These are phyloP conservation scores for Neolentinus lepideus DNA, from an alignment of 1,284 basidiomycete genomes.

Conservation along the genomic window DNA sequence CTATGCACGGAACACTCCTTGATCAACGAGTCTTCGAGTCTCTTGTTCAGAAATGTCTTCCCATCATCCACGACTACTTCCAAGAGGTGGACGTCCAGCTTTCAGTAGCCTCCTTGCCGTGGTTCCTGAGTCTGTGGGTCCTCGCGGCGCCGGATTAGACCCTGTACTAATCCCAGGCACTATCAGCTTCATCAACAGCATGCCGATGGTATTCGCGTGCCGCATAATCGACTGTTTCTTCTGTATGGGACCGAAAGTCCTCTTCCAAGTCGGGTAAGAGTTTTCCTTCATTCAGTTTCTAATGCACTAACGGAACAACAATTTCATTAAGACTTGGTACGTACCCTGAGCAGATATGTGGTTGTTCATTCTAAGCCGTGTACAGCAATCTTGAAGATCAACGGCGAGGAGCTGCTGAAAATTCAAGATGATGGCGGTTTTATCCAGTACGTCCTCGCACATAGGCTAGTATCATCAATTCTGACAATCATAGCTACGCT, in stretches of 20 bases:
- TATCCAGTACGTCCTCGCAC: conserved; percentile 60
- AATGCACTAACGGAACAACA: background rate
- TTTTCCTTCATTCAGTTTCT: background rate
- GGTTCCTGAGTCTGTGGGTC: conserved; percentile 90
- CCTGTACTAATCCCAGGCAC: background rate
- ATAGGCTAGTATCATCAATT: background rate
- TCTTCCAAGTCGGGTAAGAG: conserved; percentile 93
- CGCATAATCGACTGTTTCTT: conserved; percentile 99
- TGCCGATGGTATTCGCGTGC: conserved; percentile 99
- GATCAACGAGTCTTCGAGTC: conserved; percentile 98
- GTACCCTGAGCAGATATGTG: conserved; percentile 14
- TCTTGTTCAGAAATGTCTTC: conserved; percentile 85
- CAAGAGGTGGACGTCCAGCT: conserved; percentile 90
- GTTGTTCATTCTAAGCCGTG: conserved; percentile 6
- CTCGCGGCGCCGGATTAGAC: background rate
- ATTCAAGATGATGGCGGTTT: conserved; percentile 98
- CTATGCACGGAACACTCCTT: conserved; percentile 97
- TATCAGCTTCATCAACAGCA: conserved; percentile 89
- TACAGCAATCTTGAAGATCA: conserved; percentile 94
- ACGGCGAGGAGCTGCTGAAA: conserved; percentile 90
- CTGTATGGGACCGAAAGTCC: conserved; percentile 97
- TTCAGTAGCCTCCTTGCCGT: conserved; percentile 94
- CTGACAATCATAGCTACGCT: background rate
- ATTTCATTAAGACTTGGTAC: conserved; percentile 31
- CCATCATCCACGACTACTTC: conserved; percentile 94